Evolutionary conservation across 2,329 filamentous ascomycete genomes (phyloP).

Genomic region (Aurifilum marmelostoma): DNA sequence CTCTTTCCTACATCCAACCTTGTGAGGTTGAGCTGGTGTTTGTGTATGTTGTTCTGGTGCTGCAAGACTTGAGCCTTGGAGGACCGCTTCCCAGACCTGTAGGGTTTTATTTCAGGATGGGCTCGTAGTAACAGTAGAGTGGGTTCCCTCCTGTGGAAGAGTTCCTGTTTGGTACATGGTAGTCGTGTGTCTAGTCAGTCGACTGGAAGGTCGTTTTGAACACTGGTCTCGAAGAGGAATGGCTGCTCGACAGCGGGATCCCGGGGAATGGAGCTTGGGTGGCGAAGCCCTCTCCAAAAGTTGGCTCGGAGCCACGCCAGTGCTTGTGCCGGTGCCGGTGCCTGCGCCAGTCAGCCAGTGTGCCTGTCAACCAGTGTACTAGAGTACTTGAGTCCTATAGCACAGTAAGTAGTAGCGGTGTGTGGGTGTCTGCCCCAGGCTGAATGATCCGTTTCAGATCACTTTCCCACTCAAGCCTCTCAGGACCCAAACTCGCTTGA

Average conservation of each 20-base stretch:
- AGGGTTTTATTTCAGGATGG: not conserved
- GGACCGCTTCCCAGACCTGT: not conserved
- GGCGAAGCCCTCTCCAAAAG: slow-evolving; percentile 2
- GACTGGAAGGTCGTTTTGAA: not conserved
- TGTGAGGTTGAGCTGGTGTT: not conserved
- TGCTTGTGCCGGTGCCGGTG: not conserved
- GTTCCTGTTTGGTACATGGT: not conserved
- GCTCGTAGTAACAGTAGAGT: not conserved
- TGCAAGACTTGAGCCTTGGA: not conserved
- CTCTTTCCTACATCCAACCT: not conserved
- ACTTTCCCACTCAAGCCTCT: not conserved
- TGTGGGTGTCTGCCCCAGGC: not conserved
- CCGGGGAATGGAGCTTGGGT: not conserved
- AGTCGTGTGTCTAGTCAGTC: not conserved
- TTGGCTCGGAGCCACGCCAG: no score
- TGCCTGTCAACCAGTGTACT: no score
- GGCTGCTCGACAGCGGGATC: not conserved
- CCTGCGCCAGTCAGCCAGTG: no score
- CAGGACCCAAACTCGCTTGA: not conserved
- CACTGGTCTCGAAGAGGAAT: slow-evolving; percentile 5
- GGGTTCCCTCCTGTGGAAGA: slow-evolving; percentile 1
- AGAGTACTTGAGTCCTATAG: no score
- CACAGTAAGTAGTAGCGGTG: not conserved
- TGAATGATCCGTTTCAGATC: not conserved
- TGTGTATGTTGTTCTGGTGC: not conserved